Evolutionary conservation across 805 yeast genomes (phyloP).

Genomic region (Wickerhamomyces subpelliculosus): DNA sequence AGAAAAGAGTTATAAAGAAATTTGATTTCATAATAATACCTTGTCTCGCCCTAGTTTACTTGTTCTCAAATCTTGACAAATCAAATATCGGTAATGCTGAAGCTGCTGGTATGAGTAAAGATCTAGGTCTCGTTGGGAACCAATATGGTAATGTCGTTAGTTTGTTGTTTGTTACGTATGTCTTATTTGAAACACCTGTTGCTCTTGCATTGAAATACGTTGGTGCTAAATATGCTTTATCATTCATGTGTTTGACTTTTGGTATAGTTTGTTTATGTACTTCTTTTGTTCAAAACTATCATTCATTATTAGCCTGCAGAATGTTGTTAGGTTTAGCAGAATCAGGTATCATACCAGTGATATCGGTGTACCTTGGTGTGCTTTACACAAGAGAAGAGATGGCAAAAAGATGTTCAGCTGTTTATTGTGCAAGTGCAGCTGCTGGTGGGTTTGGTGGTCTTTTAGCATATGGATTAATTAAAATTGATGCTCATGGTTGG

Average conservation of each 20-base stretch:
- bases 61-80: constrained; percentile 43
- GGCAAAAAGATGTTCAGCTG: constrained; percentile 32
- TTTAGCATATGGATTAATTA: constrained; percentile 38
- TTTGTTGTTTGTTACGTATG: constrained; percentile 40
- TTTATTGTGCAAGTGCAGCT: constrained; percentile 18
- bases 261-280: constrained; percentile 37
- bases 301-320: constrained; percentile 38
- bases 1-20: constrained; percentile 28
- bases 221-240: constrained; percentile 27
- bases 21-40: constrained; percentile 39
- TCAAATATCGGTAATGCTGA: constrained; percentile 56
- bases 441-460: constrained; percentile 54
- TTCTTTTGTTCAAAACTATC: constrained; percentile 34
- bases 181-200: constrained; percentile 30
- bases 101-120: constrained; percentile 42
- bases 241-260: constrained; percentile 26
- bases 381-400: constrained; percentile 42
- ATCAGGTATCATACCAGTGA: constrained; percentile 43
- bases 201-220: constrained; percentile 30
- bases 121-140: constrained; percentile 28
- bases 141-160: constrained; percentile 39
- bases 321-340: constrained; percentile 47
- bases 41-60: constrained; percentile 33
- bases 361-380: constrained; percentile 39
- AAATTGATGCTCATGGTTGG: constrained; percentile 30